A percentile compares a stretch with the other conserved stretches of the same genome.
Conservation (phyloP, 148 eudicot species). For the Persicaria tinctoria region DNA sequence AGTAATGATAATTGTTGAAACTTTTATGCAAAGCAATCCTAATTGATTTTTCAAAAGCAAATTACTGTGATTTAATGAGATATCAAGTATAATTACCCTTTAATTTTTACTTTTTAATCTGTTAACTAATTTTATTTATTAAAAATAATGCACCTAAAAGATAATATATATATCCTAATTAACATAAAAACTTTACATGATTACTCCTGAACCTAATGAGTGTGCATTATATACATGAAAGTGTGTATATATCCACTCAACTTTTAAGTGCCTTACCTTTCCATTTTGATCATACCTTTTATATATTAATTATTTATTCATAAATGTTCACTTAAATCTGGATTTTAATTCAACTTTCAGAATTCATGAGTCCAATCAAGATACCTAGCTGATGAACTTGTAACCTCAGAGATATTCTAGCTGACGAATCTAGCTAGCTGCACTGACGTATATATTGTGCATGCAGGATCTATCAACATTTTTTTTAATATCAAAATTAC, state of each 20-base stretch:
- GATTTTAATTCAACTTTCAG: neutral
- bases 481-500: neutral
- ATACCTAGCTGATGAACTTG: neutral
- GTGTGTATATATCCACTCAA: neutral
- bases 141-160: neutral
- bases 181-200: neutral
- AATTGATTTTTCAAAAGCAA: neutral
- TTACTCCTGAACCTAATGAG: neutral
- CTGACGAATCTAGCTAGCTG: slow-evolving; percentile 1
- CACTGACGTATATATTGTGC: neutral
- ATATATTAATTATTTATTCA: neutral
- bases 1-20: neutral
- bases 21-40: neutral
- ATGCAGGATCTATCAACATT: slow-evolving; percentile 3
- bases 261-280: neutral
- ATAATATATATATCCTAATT: neutral
- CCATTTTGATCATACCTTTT: neutral
- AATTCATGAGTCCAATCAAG: neutral
- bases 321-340: neutral
- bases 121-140: neutral
- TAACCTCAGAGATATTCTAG: neutral
- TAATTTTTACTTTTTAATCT: no score
- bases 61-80: neutral
- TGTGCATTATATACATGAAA: neutral
- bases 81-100: no score